A percentile compares a stretch with the other conserved stretches of the same genome.
Evolutionary conservation across 2,329 filamentous ascomycete genomes (phyloP).

Genomic region (Cladosporium sp.): DNA sequence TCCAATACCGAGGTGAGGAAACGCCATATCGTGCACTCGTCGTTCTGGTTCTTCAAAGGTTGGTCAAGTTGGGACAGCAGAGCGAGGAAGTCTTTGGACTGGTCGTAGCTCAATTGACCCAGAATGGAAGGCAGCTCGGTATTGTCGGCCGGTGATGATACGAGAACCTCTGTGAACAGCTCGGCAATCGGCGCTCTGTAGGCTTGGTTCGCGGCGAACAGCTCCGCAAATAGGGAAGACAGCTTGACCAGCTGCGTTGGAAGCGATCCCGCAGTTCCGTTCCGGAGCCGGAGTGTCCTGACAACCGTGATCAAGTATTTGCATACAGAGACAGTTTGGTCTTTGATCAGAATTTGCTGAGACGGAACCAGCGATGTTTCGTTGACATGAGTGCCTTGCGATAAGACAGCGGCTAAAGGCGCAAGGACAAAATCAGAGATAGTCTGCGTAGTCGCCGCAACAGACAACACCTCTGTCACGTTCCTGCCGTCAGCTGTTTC

Average conservation of each 20-base stretch:
- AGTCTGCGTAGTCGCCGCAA: slow-evolving; percentile 51
- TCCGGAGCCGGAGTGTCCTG: background rate
- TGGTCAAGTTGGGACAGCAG: slow-evolving; percentile 70
- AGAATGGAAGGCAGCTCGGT: slow-evolving; percentile 91
- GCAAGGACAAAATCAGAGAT: slow-evolving; percentile 8
- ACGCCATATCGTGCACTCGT: slow-evolving; percentile 70
- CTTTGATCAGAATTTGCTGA: slow-evolving; percentile 2
- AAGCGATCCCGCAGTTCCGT: slow-evolving; percentile 2
- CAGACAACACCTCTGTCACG: slow-evolving; percentile 59
- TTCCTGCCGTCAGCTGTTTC: slow-evolving; percentile 38
- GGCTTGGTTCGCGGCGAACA: slow-evolving; percentile 63
- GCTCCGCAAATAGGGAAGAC: slow-evolving; percentile 66
- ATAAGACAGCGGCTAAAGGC: background rate
- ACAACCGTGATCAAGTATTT: slow-evolving; percentile 2
- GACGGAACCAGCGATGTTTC: background rate
- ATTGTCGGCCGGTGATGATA: slow-evolving; percentile 52
- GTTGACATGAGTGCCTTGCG: slow-evolving; percentile 1
- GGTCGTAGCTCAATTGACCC: slow-evolving; percentile 75
- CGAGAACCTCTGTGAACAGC: slow-evolving; percentile 68
- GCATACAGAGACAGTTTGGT: slow-evolving; percentile 5
- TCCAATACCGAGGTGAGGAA: slow-evolving; percentile 81
- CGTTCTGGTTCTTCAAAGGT: slow-evolving; percentile 59
- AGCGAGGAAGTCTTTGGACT: slow-evolving; percentile 77
- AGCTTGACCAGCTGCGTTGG: slow-evolving; percentile 69
- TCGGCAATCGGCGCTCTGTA: slow-evolving; percentile 62